These are phyloP conservation scores for Annulohypoxylon stygium DNA, from an alignment of 495 filamentous ascomycete species.

Conservation along the genomic window DNA sequence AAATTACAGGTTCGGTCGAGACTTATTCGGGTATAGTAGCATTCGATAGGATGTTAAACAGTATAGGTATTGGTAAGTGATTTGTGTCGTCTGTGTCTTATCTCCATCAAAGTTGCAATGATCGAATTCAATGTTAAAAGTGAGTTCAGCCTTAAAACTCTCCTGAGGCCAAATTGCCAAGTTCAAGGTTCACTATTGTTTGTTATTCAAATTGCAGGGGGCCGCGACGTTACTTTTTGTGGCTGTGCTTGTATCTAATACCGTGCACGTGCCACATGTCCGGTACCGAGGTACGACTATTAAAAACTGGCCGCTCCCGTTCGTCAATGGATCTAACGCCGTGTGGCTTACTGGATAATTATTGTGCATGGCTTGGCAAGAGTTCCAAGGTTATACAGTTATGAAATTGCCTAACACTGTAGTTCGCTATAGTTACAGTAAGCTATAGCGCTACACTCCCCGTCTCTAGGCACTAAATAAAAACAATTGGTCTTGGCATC, in stretches of 20 bases:
- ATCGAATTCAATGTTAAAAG: background rate
- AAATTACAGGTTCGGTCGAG: conserved; percentile 12
- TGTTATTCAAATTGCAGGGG: conserved; percentile 39
- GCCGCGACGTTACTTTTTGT: conserved; percentile 16
- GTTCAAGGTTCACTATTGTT: conserved; percentile 2
- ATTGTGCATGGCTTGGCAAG: conserved; percentile 14
- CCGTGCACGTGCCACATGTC: background rate
- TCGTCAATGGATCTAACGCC: background rate
- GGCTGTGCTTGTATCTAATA: conserved; percentile 24
- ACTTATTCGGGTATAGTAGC: conserved; percentile 3
- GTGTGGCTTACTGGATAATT: conserved; percentile 19
- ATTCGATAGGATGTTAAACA: background rate
- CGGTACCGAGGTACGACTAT: background rate
- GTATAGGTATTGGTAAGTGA: background rate
- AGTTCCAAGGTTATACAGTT: too few relatives aligned
- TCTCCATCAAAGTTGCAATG: background rate
- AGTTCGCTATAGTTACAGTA: background rate
- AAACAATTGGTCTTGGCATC: too few relatives aligned
- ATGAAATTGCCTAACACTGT: too few relatives aligned
- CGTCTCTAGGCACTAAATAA: too few relatives aligned
- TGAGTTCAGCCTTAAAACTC: conserved; percentile 42
- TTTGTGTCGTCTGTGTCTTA: conserved; percentile 12
- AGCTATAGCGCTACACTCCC: background rate
- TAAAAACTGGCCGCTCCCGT: background rate
- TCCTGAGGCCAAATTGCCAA: conserved; percentile 45